These are phyloP conservation scores for Cytospora chrysosperma DNA, from an alignment of 2,329 filamentous ascomycete genomes.

Conservation along the genomic window DNA sequence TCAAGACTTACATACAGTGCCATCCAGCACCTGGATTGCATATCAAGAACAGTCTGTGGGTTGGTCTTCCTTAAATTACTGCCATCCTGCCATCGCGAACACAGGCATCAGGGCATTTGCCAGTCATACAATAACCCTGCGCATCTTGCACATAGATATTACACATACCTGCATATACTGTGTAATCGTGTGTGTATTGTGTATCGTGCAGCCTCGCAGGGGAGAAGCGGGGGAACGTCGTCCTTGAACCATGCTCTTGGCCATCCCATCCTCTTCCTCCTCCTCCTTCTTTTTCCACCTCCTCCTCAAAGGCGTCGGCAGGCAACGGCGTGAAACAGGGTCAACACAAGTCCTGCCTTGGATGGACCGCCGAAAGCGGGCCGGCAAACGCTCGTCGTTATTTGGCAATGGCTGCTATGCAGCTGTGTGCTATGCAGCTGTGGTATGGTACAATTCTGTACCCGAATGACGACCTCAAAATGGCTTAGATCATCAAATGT, in stretches of 20 bases:
- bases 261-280: no score
- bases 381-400: background rate
- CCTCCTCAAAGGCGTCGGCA: background rate
- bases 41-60: background rate
- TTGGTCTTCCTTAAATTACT: background rate
- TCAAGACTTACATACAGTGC: no score
- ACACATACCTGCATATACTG: background rate
- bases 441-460: background rate
- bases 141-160: background rate
- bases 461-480: background rate
- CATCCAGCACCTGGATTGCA: no score
- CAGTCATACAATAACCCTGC: constrained; percentile 3
- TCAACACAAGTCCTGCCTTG: background rate
- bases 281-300: no score
- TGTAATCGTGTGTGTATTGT: background rate
- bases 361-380: constrained; percentile 14
- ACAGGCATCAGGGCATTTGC: background rate
- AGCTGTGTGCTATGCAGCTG: no score
- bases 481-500: background rate
- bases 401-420: background rate
- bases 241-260: background rate
- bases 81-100: constrained; percentile 20
- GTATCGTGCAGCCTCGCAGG: background rate
- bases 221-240: constrained; percentile 8
- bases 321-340: constrained; percentile 11